Evolutionary conservation across 164 flowering plant species (phyloP).

Genomic region (Cinnamomum chago): DNA sequence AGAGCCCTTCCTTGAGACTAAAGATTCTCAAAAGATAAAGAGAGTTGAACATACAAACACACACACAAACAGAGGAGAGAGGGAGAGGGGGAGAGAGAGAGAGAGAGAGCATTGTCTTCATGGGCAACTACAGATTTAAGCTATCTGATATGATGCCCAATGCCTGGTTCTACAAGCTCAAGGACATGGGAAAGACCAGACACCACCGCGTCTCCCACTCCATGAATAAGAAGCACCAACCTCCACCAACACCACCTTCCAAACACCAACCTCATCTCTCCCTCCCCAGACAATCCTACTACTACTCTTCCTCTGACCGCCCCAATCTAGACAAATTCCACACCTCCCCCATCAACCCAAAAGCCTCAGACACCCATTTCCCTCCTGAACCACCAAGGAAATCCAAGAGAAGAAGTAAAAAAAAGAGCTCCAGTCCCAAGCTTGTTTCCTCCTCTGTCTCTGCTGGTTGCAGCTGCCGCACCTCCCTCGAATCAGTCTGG

Average conservation of each 20-base stretch:
- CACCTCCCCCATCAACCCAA: constrained; percentile 25
- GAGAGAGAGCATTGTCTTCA: constrained; percentile 12
- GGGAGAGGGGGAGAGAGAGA: constrained; percentile 11
- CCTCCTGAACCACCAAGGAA: constrained; percentile 41
- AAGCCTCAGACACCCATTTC: constrained; percentile 23
- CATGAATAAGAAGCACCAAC: constrained; percentile 12
- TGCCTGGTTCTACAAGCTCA: constrained; percentile 88
- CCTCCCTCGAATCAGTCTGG: constrained; percentile 21
- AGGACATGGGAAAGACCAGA: constrained; percentile 37
- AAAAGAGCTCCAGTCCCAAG: constrained; percentile 18
- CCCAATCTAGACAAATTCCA: constrained; percentile 11
- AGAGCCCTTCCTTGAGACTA: neutral
- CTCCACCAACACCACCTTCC: constrained; percentile 5
- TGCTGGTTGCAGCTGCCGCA: constrained; percentile 22
- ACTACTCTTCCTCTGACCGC: constrained; percentile 33
- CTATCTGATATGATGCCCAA: constrained; percentile 81
- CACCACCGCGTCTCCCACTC: constrained; percentile 20
- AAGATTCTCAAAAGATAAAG: neutral
- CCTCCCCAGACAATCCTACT: neutral
- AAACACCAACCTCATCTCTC: constrained; percentile 10
- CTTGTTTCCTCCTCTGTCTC: constrained; percentile 27
- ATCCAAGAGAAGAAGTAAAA: constrained; percentile 21
- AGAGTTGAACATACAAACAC: neutral
- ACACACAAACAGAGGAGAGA: neutral
- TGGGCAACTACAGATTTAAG: constrained; percentile 73